Evolutionary conservation across 129 eudicot genomes (phyloP).

Genomic region (Escallonia rubra): DNA sequence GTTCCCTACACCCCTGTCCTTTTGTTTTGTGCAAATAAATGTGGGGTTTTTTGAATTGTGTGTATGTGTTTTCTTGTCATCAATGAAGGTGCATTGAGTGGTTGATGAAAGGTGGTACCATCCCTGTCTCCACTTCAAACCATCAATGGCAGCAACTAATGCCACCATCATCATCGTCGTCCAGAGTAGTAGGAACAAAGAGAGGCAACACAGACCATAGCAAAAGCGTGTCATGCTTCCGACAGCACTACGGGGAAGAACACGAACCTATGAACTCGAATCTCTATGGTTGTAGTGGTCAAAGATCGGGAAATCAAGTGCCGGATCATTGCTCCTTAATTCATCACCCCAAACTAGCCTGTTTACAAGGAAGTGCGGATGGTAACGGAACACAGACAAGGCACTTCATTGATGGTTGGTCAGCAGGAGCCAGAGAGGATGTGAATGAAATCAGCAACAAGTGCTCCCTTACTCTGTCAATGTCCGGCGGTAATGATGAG

Average conservation of each 20-base stretch:
- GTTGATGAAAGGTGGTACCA: constrained; percentile 34
- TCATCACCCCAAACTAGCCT: neutral
- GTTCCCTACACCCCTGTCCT: constrained; percentile 4
- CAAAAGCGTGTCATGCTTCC: constrained; percentile 11
- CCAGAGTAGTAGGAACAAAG: constrained; percentile 28
- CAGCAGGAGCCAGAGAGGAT: constrained; percentile 31
- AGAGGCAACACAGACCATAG: constrained; percentile 15
- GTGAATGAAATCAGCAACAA: neutral
- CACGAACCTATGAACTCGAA: constrained; percentile 8
- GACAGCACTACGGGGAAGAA: constrained; percentile 16
- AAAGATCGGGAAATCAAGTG: neutral
- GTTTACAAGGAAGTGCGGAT: neutral
- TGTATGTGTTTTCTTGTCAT: constrained; percentile 2
- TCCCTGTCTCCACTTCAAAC: constrained; percentile 20
- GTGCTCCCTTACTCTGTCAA: constrained; percentile 48
- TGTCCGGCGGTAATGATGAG: constrained; percentile 38
- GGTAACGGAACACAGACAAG: constrained; percentile 22
- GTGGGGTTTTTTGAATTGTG: constrained; percentile 9
- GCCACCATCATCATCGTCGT: constrained; percentile 27
- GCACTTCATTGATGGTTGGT: constrained; percentile 66
- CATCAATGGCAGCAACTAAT: constrained; percentile 30
- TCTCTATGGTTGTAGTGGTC: constrained; percentile 3
- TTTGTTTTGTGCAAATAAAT: constrained; percentile 20
- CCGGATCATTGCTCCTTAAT: neutral
- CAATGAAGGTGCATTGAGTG: constrained; percentile 38